Base-by-base conservation (phyloP, 441 rosid species). In the Brassica balearica region DNA sequence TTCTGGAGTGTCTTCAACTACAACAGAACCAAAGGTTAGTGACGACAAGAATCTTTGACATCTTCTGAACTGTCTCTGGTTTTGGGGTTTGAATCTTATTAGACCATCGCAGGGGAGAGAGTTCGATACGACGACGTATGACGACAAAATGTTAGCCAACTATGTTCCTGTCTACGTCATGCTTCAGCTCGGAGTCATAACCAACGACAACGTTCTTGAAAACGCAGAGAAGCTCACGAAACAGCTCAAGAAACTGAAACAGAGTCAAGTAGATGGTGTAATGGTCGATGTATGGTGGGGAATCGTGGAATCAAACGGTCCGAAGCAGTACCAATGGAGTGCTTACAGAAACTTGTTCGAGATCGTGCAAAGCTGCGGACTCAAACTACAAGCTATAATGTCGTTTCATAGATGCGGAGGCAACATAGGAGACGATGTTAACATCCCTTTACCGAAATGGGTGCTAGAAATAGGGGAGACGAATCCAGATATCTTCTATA, bases 221-320 rank as follows among this genome's bases (percentile, higher is more conserved):
- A 82, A 87, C 79, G 71, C 71, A 75, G 82, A 82, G 9, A 76
- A 17, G 46, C 66, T 92, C 8, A 85, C 82, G 82, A 75, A 75
- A 71, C 89, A 89, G 82, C 89, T 91, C 22, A 84, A 80, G 86
- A 81, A 88, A 83, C 88, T 92, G 65, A 90, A 83, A 75, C 80
- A 77, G 8, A 90, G 88, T 6, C 90, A 89, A 22, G 82, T 92
- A 11, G 97, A 91, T 71, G 96, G 97, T 53, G 88, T 94, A 0
- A 94, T 91, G 95, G 82, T 87, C 1, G 97, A 94, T 66, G 92
- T 94, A 0, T 92, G 95, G 95, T 94, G 95, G 98, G 95, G 97
- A 51, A 86, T 91, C 11, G 77, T 88, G 15, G 94, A 94, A 80
- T 78, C 89, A 23, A 78, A 85, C 53, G 92, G 89, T 12, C 90